Conservation (phyloP, 1,139 yeast genomes). For the Geotrichum citri-aurantii region DNA sequence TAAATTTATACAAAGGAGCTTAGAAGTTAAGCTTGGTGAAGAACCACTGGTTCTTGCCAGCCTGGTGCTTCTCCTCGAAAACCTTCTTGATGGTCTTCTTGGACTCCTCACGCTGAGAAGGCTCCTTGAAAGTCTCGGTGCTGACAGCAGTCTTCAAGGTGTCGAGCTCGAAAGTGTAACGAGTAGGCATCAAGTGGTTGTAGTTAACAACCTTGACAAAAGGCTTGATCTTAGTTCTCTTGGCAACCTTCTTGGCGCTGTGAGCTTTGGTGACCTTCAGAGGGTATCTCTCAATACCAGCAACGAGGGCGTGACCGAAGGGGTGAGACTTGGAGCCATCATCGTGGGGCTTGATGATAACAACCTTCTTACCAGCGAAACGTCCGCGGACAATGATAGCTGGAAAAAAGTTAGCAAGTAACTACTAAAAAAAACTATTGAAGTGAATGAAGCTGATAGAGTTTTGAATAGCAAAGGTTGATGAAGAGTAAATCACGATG, state of each 20-base stretch:
- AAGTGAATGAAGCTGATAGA: neutral
- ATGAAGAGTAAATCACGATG: neutral
- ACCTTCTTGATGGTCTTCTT: slow-evolving; percentile 99
- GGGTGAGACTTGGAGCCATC: slow-evolving; percentile 99
- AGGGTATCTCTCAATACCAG: slow-evolving; percentile 99
- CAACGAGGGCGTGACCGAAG: slow-evolving; percentile 99
- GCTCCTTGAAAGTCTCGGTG: slow-evolving; percentile 93
- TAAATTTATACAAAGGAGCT: slow-evolving; percentile 28
- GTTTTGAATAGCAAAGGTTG: neutral
- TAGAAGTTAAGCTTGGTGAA: slow-evolving; percentile 98
- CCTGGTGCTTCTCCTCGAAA: slow-evolving; percentile 99
- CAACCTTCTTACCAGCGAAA: slow-evolving; percentile 99
- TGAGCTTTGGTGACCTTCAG: slow-evolving; percentile 92
- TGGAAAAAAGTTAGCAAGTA: slow-evolving; percentile 29
- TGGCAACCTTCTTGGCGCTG: slow-evolving; percentile 94
- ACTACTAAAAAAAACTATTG: neutral
- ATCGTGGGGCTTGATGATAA: slow-evolving; percentile 97
- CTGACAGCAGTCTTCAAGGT: slow-evolving; percentile 88
- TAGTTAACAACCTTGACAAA: slow-evolving; percentile 98
- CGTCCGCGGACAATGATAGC: slow-evolving; percentile 99
- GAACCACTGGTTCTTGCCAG: slow-evolving; percentile 99
- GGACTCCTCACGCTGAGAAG: slow-evolving; percentile 98
- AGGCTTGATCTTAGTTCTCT: slow-evolving; percentile 98
- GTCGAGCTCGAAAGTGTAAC: slow-evolving; percentile 98
- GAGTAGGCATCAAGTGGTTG: slow-evolving; percentile 99